Evolutionary conservation across 768 basidiomycete species (phyloP), one percentile per base, ranked within the genome.

Genomic region (Agrocybe praecox): DNA sequence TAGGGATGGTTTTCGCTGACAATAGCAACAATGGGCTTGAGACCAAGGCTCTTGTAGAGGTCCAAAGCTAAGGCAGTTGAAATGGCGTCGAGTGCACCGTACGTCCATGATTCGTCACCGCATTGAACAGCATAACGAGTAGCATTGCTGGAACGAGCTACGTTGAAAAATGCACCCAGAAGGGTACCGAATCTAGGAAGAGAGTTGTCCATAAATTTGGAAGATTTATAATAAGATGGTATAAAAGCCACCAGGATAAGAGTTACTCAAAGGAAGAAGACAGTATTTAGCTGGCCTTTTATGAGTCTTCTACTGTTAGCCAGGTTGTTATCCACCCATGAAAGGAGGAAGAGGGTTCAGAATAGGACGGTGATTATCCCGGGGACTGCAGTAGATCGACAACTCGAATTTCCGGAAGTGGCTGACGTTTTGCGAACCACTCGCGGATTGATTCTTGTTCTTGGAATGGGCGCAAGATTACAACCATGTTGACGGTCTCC

Each of bases 1-100:
- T 70, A 74, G 0, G 73, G 73, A 29, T 71, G 69, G 49, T 74
- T 74, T 56, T 74, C 73, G 55, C 68, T 64, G 34, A 74, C 57
- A 43, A 73, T 62, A 15, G 71, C 72, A n/a, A 74, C 65, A 8
- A 64, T 62, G 4, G 71, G 72, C 43, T 67, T 67, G 19, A 53
- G 24, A 8, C 72, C 70, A 53, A 68, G 66, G 21, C 49, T 57
- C 11, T 59, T 55, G 47, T 65, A 48, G 24, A 74, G 49, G 10
- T 69, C 65, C 17, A 66, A 50, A 17, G 73, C 72, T 17, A 74
- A 57, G 17, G 68, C 67, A n/a, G 65, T 68, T 2, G 72, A 72
- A 44, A 74, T 61, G 17, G 54, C 59, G 61, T 74, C 69, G 19
- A 74, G 61, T 43, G 71, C 71, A 17, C 66, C 67, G 54, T 74